Evolutionary conservation across 805 yeast genomes (phyloP), one percentile per base, ranked within the genome.

Genomic region (Candida odintsovae): DNA sequence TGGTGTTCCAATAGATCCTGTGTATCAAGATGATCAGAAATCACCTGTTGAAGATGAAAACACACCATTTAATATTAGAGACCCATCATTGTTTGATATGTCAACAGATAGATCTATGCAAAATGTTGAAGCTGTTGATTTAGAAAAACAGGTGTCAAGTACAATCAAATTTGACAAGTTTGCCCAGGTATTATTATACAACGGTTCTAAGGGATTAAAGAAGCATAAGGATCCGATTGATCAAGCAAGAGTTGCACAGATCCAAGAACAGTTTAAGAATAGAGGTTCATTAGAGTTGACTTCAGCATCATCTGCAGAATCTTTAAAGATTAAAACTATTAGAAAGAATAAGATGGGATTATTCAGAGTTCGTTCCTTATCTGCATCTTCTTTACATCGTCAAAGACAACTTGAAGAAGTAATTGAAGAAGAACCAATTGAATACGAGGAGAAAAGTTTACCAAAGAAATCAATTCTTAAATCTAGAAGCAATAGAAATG

Each of bases 401-500:
- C 22, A 36, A 13, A 13, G 41, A 11, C 20, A 40, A 18, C 26
- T 19, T 28, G 45, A 38, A 5, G 40, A 26, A n/a, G 19, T 22
- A 6, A 21, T 18, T 40, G 5, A 28, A 21, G 39, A 43, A 38
- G 26, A 35, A 20, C 16, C 38, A 18, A 20, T 29, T 35, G 15
- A 43, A 26, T 26, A 13, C 22, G 23, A 36, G 16, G 20, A 16
- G 20, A 16, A 33, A 3, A 33, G 36, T 18, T n/a, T 33, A 18
- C 22, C 44, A 4, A 52, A 59, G 3, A 65, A 56, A 49, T 65
- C 77, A 6, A 71, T 71, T 18, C 53, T 73, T 26, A 73, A 71
- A 40, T 59, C 56, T 19, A 69, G 52, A 43, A 46, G 53, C 13
- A 72, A 73, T 44, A 43, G 43, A 11, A 66, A 66, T 39, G 67